Conservation (phyloP, 2,329 filamentous ascomycete genomes). For the Paecilomyces dactylethromorphus region DNA sequence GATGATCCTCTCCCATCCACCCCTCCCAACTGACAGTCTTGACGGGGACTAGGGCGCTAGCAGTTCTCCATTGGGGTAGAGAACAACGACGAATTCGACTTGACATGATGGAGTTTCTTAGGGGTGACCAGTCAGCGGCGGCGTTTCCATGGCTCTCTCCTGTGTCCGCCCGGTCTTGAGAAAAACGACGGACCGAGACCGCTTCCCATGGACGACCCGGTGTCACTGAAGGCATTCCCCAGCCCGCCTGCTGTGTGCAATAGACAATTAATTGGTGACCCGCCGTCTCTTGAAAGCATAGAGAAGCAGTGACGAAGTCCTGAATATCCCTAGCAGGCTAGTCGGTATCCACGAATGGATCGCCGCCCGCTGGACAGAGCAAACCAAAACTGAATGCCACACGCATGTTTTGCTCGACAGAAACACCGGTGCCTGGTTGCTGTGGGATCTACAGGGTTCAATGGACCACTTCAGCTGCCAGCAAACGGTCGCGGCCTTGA, state of each 20-base stretch:
- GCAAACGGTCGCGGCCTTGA: neutral
- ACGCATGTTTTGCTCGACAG: neutral
- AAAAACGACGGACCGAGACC: constrained; percentile 13
- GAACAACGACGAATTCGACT: neutral
- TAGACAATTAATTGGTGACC: neutral
- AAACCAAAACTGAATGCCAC: neutral
- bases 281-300: neutral
- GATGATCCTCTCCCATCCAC: neutral
- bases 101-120: neutral
- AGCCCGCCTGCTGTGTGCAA: neutral
- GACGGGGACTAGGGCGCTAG: too few relatives aligned
- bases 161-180: neutral
- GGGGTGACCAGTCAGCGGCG: neutral
- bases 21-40: neutral
- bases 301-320: neutral
- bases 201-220: constrained; percentile 62
- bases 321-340: neutral
- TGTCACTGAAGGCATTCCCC: constrained; percentile 21
- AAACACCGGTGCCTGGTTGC: neutral
- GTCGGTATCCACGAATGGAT: neutral
- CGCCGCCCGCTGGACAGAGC: neutral
- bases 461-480: neutral
- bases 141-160: neutral
- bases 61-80: neutral
- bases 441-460: neutral